These are phyloP conservation scores for Corylus americana DNA, from an alignment of 306 rosid genomes.

Conservation along the genomic window DNA sequence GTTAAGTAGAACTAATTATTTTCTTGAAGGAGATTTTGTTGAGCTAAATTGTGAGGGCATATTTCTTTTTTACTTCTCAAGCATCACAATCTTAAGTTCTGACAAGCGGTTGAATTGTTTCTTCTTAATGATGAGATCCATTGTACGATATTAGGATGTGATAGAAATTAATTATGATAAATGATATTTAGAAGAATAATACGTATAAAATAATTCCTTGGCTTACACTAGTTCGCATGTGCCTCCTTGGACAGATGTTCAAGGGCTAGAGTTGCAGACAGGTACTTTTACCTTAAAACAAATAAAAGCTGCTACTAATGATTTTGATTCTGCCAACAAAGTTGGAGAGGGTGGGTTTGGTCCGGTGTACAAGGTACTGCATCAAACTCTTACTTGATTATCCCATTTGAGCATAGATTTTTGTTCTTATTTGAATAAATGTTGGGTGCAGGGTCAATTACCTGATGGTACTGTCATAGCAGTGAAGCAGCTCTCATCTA, in stretches of 20 bases:
- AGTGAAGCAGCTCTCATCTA: conserved; percentile 70
- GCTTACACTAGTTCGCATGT: conserved; percentile 13
- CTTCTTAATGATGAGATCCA: background rate
- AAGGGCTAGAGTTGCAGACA: conserved; percentile 42
- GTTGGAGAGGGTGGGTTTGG: conserved; percentile 81
- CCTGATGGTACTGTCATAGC: conserved; percentile 67
- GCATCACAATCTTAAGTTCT: background rate
- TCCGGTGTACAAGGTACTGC: conserved; percentile 62
- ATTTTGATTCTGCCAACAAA: conserved; percentile 53
- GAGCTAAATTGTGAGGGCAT: background rate
- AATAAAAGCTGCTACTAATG: conserved; percentile 53
- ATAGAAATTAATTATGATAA: background rate
- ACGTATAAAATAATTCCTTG: background rate
- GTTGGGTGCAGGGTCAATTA: conserved; percentile 55
- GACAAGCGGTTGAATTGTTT: background rate
- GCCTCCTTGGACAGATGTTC: conserved; percentile 28
- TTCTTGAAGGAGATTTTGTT: background rate
- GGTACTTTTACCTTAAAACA: conserved; percentile 62
- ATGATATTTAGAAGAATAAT: background rate
- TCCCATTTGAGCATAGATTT: conserved; percentile 17
- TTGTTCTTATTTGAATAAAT: conserved; percentile 11
- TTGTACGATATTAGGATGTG: background rate
- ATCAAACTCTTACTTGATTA: background rate
- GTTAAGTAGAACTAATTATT: background rate
- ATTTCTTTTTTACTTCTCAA: background rate